Evolutionary conservation across 2,329 filamentous ascomycete species (phyloP).

Genomic region (Fusarium udum): DNA sequence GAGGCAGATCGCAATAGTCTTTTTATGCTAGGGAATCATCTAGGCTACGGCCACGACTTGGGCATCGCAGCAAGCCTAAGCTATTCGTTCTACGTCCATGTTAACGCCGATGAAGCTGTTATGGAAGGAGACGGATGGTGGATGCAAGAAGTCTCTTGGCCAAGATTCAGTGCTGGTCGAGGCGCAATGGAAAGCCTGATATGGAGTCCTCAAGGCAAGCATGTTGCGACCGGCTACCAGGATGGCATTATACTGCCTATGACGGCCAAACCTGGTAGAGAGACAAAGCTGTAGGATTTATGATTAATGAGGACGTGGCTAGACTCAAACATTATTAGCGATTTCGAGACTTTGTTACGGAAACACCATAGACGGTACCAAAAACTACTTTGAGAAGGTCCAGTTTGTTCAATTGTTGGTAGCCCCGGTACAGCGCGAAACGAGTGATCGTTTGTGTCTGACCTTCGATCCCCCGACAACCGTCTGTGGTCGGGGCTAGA

Average conservation of each 20-base stretch:
- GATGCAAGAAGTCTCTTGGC: constrained; percentile 62
- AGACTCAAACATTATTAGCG: not conserved
- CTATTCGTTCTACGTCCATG: constrained; percentile 63
- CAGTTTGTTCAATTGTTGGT: not conserved
- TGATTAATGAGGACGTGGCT: not conserved
- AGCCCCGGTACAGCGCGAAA: too few relatives aligned
- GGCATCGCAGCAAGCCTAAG: constrained; percentile 57
- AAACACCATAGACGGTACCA: not conserved
- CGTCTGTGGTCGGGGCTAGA: not conserved
- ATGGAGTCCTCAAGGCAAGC: constrained; percentile 63
- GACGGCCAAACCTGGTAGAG: not conserved
- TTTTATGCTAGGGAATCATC: constrained; percentile 60
- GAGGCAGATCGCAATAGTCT: constrained; percentile 64
- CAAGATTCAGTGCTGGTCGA: constrained; percentile 57
- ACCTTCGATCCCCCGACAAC: not conserved
- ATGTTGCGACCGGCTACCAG: constrained; percentile 65
- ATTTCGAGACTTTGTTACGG: not conserved
- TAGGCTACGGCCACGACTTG: constrained; percentile 56
- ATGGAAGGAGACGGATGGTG: constrained; percentile 62
- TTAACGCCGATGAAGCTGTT: constrained; percentile 58
- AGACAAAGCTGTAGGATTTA: constrained; percentile 7
- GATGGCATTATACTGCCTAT: constrained; percentile 57
- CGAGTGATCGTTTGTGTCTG: not conserved
- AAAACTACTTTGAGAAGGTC: not conserved
- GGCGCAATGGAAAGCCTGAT: constrained; percentile 60